phyloP scores from a whole-genome alignment of 139 green algal genomes.

The Coccomyxa sp. region DNA sequence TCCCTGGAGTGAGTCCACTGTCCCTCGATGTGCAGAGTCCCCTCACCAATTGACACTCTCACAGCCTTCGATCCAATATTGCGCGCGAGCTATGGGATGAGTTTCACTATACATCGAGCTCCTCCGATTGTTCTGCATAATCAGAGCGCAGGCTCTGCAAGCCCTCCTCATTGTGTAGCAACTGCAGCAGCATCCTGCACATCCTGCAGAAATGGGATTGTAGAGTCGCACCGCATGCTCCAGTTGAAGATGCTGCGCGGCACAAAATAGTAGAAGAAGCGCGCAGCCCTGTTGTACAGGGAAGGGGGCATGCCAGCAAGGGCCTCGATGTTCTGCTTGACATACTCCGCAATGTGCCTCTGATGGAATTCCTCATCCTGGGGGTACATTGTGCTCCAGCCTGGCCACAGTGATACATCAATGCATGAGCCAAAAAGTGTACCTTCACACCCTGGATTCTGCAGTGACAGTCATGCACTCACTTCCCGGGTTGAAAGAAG shows the following conservation, averaged over 20 bases:
- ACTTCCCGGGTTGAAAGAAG: too few relatives aligned
- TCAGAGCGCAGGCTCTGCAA: not conserved
- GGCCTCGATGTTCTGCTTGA: not conserved
- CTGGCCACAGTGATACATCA: not conserved
- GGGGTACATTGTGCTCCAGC: not conserved
- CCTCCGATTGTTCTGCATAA: not conserved
- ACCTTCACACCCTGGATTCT: too few relatives aligned
- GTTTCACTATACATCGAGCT: too few relatives aligned
- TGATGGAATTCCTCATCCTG: not conserved
- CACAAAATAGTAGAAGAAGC: not conserved
- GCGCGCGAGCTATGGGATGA: too few relatives aligned
- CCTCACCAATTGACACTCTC: not conserved
- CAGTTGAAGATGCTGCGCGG: not conserved
- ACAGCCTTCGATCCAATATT: not conserved
- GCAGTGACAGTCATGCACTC: too few relatives aligned
- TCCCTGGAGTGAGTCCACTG: not conserved
- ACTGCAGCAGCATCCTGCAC: not conserved
- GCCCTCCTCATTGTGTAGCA: not conserved
- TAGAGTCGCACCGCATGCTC: not conserved
- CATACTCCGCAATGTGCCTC: not conserved
- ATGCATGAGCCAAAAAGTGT: too few relatives aligned
- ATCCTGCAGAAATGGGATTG: not conserved
- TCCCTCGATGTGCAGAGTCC: not conserved
- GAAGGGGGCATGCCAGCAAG: not conserved
- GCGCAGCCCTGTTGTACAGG: not conserved